phyloP scores from a whole-genome alignment of 1,284 basidiomycete species.

The Ganoderma boninense region DNA sequence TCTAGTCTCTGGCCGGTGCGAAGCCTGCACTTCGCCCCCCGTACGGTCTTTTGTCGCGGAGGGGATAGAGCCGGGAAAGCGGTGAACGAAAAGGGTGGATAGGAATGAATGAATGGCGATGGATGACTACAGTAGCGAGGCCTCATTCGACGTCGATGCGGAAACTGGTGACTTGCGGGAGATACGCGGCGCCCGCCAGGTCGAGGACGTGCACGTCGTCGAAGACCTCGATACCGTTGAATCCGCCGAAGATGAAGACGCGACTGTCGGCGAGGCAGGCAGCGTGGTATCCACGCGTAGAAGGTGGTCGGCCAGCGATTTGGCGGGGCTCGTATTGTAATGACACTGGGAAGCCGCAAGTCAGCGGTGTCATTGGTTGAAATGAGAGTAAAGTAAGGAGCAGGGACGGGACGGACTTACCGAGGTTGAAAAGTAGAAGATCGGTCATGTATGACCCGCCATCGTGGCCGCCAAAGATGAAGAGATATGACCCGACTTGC shows the following conservation, averaged over 20 bases:
- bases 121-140: not conserved
- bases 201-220: conserved; percentile 90
- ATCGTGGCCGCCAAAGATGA: conserved; percentile 90
- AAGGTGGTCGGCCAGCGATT: conserved; percentile 75
- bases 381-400: not conserved
- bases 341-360: conserved; percentile 51
- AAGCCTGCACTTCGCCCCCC: not conserved
- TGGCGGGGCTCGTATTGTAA: conserved; percentile 70
- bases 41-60: not conserved
- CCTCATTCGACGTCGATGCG: conserved; percentile 53
- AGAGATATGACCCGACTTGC: conserved; percentile 93
- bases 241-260: conserved; percentile 89
- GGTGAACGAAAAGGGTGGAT: not conserved
- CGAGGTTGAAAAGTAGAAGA: conserved; percentile 86
- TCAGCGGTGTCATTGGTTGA: not conserved
- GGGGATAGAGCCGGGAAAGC: not conserved
- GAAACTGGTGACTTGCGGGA: conserved; percentile 92
- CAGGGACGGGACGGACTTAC: conserved; percentile 49
- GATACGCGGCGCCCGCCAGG: conserved; percentile 86
- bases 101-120: not conserved
- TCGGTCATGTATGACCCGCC: conserved; percentile 82
- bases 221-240: conserved; percentile 82
- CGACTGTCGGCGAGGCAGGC: conserved; percentile 85
- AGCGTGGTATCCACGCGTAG: conserved; percentile 84
- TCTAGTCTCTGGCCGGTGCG: not conserved